Evolutionary conservation across 2,329 filamentous ascomycete species (phyloP).

Genomic region (Orbilia ellipsospora): DNA sequence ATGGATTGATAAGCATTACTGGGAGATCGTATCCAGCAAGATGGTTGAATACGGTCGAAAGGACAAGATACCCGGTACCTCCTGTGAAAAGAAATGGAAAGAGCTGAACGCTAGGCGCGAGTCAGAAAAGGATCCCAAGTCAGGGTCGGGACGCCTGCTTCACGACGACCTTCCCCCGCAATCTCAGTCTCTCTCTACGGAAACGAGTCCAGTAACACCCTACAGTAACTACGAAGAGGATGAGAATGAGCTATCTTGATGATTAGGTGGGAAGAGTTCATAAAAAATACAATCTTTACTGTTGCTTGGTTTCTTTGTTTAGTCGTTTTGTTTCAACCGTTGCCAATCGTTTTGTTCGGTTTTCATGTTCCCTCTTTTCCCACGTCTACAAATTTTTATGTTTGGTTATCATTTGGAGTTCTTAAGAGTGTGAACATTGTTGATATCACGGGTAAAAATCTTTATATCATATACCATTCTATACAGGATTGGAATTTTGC

Average conservation of each 20-base stretch:
- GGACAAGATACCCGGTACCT: conserved; percentile 61
- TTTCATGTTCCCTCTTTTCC: neutral
- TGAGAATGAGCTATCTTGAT: conserved; percentile 23
- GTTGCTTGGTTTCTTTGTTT: neutral
- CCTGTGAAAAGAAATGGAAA: conserved; percentile 61
- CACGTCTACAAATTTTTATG: conserved; percentile 12
- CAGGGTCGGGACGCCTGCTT: conserved; percentile 42
- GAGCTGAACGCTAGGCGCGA: conserved; percentile 58
- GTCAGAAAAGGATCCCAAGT: conserved; percentile 33
- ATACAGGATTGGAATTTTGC: conserved; percentile 1
- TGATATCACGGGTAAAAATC: conserved; percentile 23
- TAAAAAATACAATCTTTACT: neutral
- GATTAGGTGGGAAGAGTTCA: neutral
- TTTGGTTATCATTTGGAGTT: conserved; percentile 40
- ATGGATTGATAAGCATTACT: conserved; percentile 60
- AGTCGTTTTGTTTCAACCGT: neutral
- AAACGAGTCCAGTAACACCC: conserved; percentile 32
- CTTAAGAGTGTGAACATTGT: conserved; percentile 18
- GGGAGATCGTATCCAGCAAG: conserved; percentile 60
- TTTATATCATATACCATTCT: conserved; percentile 40
- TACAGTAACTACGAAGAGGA: conserved; percentile 45
- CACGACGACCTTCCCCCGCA: conserved; percentile 41
- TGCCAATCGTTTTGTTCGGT: neutral
- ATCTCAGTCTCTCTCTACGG: conserved; percentile 34
- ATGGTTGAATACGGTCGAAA: conserved; percentile 61